Percentiles rank a stretch among this genome's conserved stretches.
These are phyloP conservation scores for Corynespora cassiicola DNA, from an alignment of 2,329 filamentous ascomycete genomes.

Conservation along the genomic window DNA sequence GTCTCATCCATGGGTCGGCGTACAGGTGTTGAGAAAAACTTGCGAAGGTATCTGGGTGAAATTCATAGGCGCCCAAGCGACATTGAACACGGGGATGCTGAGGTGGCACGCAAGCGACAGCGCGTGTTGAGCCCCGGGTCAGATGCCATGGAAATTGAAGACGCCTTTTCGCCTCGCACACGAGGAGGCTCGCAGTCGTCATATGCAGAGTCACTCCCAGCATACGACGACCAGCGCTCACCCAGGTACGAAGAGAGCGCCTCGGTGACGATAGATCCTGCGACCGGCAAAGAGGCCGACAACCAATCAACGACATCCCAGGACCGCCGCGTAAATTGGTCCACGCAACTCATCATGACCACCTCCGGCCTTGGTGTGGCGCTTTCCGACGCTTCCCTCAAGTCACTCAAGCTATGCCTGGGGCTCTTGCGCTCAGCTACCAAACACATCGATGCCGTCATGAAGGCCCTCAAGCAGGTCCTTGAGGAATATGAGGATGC, in stretches of 20 bases:
- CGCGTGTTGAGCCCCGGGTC: conserved; percentile 47
- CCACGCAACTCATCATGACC: conserved; percentile 83
- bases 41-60: conserved; percentile 80
- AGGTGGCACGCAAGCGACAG: conserved; percentile 48
- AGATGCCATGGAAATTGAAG: conserved; percentile 58
- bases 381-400: conserved; percentile 86
- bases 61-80: conserved; percentile 58
- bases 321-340: conserved; percentile 66
- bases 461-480: conserved; percentile 74
- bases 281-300: conserved; percentile 28
- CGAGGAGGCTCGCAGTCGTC: conserved; percentile 69
- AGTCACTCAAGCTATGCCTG: conserved; percentile 84
- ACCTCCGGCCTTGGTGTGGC: conserved; percentile 91
- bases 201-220: conserved; percentile 77
- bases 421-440: conserved; percentile 83
- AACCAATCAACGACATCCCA: conserved; percentile 27
- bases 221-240: conserved; percentile 80
- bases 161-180: conserved; percentile 37
- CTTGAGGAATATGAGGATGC: conserved; percentile 79
- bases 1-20: conserved; percentile 82
- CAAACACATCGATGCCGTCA: conserved; percentile 76
- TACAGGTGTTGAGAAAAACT: conserved; percentile 85
- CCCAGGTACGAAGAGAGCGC: conserved; percentile 74
- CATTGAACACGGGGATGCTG: conserved; percentile 52
- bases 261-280: conserved; percentile 31